Evolutionary conservation across 306 rosid genomes (phyloP).

Genomic region (Malus orientalis): DNA sequence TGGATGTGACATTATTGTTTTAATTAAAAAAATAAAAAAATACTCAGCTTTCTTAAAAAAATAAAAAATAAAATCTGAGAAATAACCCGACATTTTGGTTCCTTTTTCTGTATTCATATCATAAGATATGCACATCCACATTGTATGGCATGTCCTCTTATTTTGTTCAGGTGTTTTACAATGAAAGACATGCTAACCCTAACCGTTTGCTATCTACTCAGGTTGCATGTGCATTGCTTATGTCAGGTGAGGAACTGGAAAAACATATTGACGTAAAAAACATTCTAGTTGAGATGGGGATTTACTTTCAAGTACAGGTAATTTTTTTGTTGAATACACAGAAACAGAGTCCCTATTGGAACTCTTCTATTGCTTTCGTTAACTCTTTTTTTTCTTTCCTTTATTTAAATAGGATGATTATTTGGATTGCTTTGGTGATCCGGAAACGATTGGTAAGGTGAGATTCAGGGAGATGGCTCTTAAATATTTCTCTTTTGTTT

Average conservation of each 20-base stretch:
- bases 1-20: too few relatives aligned
- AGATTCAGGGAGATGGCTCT: neutral
- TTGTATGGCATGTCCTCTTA: neutral
- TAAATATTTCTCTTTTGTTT: neutral
- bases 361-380: neutral
- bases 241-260: slow-evolving; percentile 31
- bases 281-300: slow-evolving; percentile 35
- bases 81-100: neutral
- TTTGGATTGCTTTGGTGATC: slow-evolving; percentile 83
- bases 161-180: neutral
- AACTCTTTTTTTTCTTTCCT: neutral
- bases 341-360: neutral
- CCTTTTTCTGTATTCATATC: neutral
- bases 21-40: too few relatives aligned
- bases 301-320: slow-evolving; percentile 42
- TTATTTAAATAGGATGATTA: slow-evolving; percentile 59
- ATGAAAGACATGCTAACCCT: slow-evolving; percentile 9
- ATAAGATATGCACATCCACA: neutral
- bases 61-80: neutral
- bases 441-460: slow-evolving; percentile 78
- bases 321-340: neutral
- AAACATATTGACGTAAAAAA: slow-evolving; percentile 28
- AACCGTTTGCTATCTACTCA: neutral
- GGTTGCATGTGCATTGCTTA: slow-evolving; percentile 40
- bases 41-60: too few relatives aligned